Evolutionary conservation across 2,329 filamentous ascomycete genomes (phyloP).

Genomic region (Colletotrichum shisoi): DNA sequence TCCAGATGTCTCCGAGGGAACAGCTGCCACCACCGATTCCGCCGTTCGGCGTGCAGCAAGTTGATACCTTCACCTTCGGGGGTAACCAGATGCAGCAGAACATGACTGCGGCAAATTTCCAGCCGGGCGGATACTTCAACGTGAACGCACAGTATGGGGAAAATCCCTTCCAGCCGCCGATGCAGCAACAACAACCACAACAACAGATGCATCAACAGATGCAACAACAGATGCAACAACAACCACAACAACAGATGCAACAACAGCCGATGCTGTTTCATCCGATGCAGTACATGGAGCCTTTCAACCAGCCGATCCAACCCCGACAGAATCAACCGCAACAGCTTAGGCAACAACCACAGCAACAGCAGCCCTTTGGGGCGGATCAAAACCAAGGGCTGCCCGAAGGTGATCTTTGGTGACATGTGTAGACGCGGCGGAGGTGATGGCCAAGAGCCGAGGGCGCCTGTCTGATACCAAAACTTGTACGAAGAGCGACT

Average conservation of each 20-base stretch:
- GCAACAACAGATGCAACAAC: not conserved
- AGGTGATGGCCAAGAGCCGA: not conserved
- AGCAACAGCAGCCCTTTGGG: not conserved
- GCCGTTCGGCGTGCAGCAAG: not conserved
- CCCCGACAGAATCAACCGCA: not conserved
- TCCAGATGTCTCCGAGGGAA: not conserved
- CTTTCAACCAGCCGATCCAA: not conserved
- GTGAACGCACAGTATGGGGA: not conserved
- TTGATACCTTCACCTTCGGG: not conserved
- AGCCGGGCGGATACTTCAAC: slow-evolving; percentile 9
- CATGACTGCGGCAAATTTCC: not conserved
- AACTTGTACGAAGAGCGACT: not conserved
- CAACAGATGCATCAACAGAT: not conserved
- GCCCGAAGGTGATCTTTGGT: not conserved
- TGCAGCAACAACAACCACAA: not conserved
- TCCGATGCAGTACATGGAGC: not conserved
- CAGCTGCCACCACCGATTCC: not conserved
- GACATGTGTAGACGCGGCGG: not conserved
- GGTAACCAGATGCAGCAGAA: not conserved
- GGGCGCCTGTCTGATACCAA: not conserved
- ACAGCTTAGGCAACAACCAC: not conserved
- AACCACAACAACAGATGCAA: not conserved
- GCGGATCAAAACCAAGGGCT: not conserved
- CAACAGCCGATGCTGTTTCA: no score
- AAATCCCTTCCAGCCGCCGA: slow-evolving; percentile 9